These are phyloP conservation scores for Debaryomycetaceae sp. DNA, from an alignment of 1,139 yeast species.

Conservation along the genomic window DNA sequence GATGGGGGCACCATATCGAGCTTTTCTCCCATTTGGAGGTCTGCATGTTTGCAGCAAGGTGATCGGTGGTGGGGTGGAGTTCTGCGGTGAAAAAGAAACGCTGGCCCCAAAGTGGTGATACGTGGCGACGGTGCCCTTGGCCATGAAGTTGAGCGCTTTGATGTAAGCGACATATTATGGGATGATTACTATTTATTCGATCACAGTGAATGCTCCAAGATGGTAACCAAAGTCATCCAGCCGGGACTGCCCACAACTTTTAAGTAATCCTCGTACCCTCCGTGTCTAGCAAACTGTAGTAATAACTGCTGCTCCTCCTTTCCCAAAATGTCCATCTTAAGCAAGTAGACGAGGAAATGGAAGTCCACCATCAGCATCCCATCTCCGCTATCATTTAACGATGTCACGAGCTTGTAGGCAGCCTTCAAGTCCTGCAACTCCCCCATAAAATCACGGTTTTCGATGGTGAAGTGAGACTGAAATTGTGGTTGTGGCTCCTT, in stretches of 20 bases:
- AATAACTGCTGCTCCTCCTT: conserved; percentile 48
- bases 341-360: conserved; percentile 64
- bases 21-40: too few relatives aligned
- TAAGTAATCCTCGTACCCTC: conserved; percentile 42
- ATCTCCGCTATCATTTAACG: conserved; percentile 30
- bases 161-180: too few relatives aligned
- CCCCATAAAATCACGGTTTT: conserved; percentile 74
- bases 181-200: too few relatives aligned
- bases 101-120: too few relatives aligned
- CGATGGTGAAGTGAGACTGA: conserved; percentile 57
- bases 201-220: conserved; percentile 31
- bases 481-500: conserved; percentile 52
- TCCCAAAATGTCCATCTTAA: conserved; percentile 49
- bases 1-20: too few relatives aligned
- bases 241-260: conserved; percentile 62
- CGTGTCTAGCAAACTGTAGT: conserved; percentile 35
- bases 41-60: too few relatives aligned
- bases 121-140: too few relatives aligned
- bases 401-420: conserved; percentile 33
- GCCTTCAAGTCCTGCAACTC: conserved; percentile 59
- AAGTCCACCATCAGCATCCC: conserved; percentile 55
- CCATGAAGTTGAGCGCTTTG: too few relatives aligned
- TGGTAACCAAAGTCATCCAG: conserved; percentile 71
- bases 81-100: too few relatives aligned
- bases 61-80: too few relatives aligned